Evolutionary conservation across 176 grass and related monocot genomes (phyloP).

Genomic region (Themeda triandra): DNA sequence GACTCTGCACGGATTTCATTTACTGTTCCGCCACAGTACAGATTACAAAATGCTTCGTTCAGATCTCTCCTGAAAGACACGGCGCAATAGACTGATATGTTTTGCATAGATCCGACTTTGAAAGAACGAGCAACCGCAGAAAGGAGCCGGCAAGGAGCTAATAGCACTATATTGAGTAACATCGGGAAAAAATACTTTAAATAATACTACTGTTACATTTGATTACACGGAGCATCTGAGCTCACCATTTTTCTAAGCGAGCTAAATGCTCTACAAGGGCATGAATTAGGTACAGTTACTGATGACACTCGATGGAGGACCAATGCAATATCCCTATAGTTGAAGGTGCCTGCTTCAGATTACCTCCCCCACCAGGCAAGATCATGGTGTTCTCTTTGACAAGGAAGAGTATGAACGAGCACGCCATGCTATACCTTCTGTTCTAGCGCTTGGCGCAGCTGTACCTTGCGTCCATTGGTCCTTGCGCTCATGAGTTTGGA

Average conservation of each 20-base stretch:
- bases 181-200: neutral
- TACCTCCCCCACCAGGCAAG: neutral
- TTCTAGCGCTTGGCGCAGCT: constrained; percentile 60
- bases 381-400: neutral
- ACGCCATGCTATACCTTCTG: constrained; percentile 58
- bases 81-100: neutral
- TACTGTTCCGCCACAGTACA: neutral
- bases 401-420: neutral
- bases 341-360: neutral
- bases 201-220: constrained; percentile 35
- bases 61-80: neutral
- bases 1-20: neutral
- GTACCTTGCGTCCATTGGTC: constrained; percentile 60
- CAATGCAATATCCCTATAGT: neutral
- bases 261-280: constrained; percentile 24
- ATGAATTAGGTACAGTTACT: constrained; percentile 27
- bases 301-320: neutral
- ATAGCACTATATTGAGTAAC: neutral
- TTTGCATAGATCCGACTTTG: neutral
- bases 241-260: constrained; percentile 6
- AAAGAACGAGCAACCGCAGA: neutral
- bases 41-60: neutral
- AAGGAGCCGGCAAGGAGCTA: neutral
- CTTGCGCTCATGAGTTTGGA: constrained; percentile 53
- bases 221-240: constrained; percentile 38